These are phyloP conservation scores for Xerophyta viscosa DNA, from an alignment of 106 monocot species.

Conservation along the genomic window DNA sequence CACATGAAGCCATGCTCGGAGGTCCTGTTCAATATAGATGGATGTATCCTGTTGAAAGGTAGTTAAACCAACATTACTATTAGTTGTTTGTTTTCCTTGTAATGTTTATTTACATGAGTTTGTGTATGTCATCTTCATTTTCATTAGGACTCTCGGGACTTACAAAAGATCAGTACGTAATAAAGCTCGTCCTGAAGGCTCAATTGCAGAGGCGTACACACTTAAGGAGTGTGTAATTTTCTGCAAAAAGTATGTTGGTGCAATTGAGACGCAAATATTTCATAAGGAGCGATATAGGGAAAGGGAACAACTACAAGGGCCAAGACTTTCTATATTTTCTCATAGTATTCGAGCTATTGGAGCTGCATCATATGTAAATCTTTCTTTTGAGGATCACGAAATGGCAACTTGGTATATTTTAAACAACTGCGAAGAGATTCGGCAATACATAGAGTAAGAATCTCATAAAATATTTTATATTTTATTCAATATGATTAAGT, in stretches of 20 bases:
- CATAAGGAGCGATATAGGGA: background rate
- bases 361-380: too few species aligned
- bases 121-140: background rate
- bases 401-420: too few species aligned
- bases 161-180: background rate
- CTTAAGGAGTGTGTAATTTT: background rate
- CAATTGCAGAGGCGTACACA: background rate
- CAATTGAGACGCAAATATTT: background rate
- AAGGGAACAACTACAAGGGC: background rate
- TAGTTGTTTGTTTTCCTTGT: background rate
- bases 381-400: too few species aligned
- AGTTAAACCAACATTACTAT: background rate
- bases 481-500: too few species aligned
- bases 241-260: background rate
- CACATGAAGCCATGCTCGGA: background rate
- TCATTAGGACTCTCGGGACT: background rate
- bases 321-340: background rate
- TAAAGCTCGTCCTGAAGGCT: background rate
- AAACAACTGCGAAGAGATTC: too few species aligned
- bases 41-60: conserved; percentile 12
- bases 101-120: background rate
- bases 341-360: background rate
- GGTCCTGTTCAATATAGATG: conserved; percentile 10
- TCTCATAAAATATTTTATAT: too few species aligned
- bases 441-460: too few species aligned